Conservation (phyloP, 148 eudicot genomes). For the Heliosperma pusillum region DNA sequence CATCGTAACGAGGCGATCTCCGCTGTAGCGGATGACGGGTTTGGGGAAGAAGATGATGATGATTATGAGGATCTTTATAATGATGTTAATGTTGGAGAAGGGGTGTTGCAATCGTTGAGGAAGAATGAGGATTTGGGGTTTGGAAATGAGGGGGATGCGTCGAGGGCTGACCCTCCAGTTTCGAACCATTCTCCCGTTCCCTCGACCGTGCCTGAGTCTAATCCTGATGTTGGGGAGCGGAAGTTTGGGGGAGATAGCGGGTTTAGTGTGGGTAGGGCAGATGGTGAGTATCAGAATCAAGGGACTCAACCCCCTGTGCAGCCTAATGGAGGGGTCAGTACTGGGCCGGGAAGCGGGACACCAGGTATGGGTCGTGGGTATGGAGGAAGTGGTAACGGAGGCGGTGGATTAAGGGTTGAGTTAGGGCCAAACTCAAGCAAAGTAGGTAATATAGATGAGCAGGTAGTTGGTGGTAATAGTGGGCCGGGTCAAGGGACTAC, state of each 20-base stretch:
- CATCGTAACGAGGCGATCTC: constrained; percentile 73
- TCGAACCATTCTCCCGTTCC: constrained; percentile 19
- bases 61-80: constrained; percentile 88
- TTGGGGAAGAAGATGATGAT: constrained; percentile 78
- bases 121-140: constrained; percentile 53
- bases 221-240: constrained; percentile 31
- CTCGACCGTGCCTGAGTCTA: constrained; percentile 20
- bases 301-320: constrained; percentile 22
- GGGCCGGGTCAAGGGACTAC: constrained; percentile 31
- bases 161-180: constrained; percentile 24
- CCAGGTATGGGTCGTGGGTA: constrained; percentile 25
- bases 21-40: constrained; percentile 73
- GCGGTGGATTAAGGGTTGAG: constrained; percentile 62
- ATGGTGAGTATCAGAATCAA: constrained; percentile 40
- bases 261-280: constrained; percentile 34
- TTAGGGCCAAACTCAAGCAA: constrained; percentile 45
- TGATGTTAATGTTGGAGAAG: constrained; percentile 85
- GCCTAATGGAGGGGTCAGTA: constrained; percentile 28
- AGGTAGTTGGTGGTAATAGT: constrained; percentile 30
- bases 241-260: constrained; percentile 32
- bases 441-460: constrained; percentile 42
- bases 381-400: constrained; percentile 21
- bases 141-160: constrained; percentile 33
- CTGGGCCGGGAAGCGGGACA: constrained; percentile 17
- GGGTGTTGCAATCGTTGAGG: constrained; percentile 52